Base-by-base conservation (phyloP, 805 yeast genomes). In the Maudiozyma barnettii region DNA sequence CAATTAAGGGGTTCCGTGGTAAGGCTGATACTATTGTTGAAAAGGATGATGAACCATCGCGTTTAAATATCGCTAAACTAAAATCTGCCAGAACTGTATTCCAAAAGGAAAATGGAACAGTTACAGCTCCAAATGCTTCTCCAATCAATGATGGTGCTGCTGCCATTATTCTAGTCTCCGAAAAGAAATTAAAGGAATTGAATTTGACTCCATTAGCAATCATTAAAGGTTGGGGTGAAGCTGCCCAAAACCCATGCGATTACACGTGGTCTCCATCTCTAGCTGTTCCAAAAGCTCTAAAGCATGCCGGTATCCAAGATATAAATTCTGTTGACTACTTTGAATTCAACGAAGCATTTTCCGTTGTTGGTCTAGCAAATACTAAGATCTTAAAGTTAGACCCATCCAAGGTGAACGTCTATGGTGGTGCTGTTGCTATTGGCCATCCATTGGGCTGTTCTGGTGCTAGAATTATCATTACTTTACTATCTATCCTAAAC, bases 111-210 rank as follows among this genome's bases (percentile, higher is more conserved):
- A 81, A 83, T 57, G 99, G 98, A 65, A 86, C 97, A 38, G 91
- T 93, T 51, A 91, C 99, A 37, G 98, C 96, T 22, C 95, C 97
- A 58, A 95, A 93, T 67, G 95, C 98, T 26, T 88, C 97, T 26
- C 88, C 95, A 62, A 75, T 93, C 61, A 93, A 91, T 68, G 99
- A 93, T 68, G 99, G 99, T 70, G 98, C 88, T 66, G 96, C 98
- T 47, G 98, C 98, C 44, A 79, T 93, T 36, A 74, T 93, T 41
- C 76, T 93, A 56, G 93, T 88, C 45, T 84, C 95, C 49, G 97
- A 79, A 64, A 72, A 72, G 53, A 89, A 90, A 73, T 75, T 90
- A 59, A 79, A 80, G 66, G 96, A 90, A 75, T 78, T 89, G 58
- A 83, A 84, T 41, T 73, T 93, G 63, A 88, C 74, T 65, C 99